Evolutionary conservation across 768 basidiomycete genomes (phyloP).

Genomic region (Clavulina sp.): DNA sequence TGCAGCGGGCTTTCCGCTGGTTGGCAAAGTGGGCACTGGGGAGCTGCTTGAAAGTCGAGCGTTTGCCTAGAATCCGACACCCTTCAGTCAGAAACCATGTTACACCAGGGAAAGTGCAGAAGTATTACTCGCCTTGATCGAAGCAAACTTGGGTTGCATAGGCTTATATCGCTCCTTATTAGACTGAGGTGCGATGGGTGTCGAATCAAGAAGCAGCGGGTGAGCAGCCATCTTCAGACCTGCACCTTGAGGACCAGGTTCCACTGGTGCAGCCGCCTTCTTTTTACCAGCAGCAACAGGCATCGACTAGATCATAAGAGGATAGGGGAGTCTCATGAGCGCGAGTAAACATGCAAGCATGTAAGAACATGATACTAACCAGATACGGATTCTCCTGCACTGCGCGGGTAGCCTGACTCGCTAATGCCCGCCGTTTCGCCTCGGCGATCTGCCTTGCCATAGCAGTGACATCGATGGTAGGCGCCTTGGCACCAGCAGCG

Average conservation of each 20-base stretch:
- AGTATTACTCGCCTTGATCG: slow-evolving; percentile 51
- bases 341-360: not conserved
- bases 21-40: slow-evolving; percentile 20
- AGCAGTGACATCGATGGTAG: slow-evolving; percentile 20
- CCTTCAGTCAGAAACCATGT: not conserved
- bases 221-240: slow-evolving; percentile 85
- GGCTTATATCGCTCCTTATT: slow-evolving; percentile 92
- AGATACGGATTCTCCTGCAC: slow-evolving; percentile 79
- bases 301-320: slow-evolving; percentile 26
- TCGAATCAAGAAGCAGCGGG: slow-evolving; percentile 59
- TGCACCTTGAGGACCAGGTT: slow-evolving; percentile 57
- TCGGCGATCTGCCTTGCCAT: slow-evolving; percentile 39
- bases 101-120: not conserved
- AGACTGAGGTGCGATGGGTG: slow-evolving; percentile 35
- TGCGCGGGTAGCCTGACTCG: slow-evolving; percentile 58
- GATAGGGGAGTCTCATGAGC: not conserved
- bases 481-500: slow-evolving; percentile 28
- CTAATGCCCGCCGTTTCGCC: slow-evolving; percentile 68
- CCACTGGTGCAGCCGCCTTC: slow-evolving; percentile 31
- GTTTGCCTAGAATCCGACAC: slow-evolving; percentile 37
- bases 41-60: slow-evolving; percentile 43
- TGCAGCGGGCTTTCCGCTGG: slow-evolving; percentile 16
- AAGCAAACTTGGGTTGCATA: slow-evolving; percentile 98
- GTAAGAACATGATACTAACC: slow-evolving; percentile 26
- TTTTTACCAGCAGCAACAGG: slow-evolving; percentile 37